Base-by-base conservation (phyloP, 2,329 filamentous ascomycete genomes). In the Fusarium palustre region DNA sequence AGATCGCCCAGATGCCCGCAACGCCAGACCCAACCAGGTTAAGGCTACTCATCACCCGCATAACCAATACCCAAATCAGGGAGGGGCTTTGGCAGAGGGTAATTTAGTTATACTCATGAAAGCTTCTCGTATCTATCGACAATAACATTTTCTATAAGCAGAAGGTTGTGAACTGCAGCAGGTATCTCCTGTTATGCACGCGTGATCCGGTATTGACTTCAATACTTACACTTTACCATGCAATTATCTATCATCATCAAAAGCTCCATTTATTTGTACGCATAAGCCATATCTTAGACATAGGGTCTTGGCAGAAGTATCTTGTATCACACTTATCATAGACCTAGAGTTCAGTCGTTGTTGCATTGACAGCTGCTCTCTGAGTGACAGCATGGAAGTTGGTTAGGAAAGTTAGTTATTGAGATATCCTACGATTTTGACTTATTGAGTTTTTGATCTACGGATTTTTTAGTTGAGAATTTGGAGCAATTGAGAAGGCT, bases 61-160 rank as follows among this genome's bases (percentile, higher is more conserved):
- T 65, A 61, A 61, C 30, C 52, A 49, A 57, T 22, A 62, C 57
- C 59, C 67, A 47, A 61, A 71, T 70, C 67, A 72, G 67, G 71
- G 71, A 68, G 45, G 33, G 59, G 54, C 16, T 33, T 39, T 53
- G 25, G 18, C n/a, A 18, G 45, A 33, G 15, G 15, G 13, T 15
- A 8, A 33, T 15, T 33, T 30, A 18, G 25, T 31, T 15, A 28
- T 39, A 20, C 24, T 41, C 18, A 34, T 50, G 31, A 50, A 25
- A 50, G 22, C 33, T 28, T 50, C 22, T 13, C 5, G 33, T 18
- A 31, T 16, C 13, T 20, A 16, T 39, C 48, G 41, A 30, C 25
- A 52, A 28, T 10, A 18, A 28, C 24, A 18, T 24, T 41, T 41
- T 10, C 24, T 34, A 25, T 39, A 6, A 25, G 18, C 18, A 52